A percentile compares a stretch with the other conserved stretches of the same genome.
Evolutionary conservation across 2,329 filamentous ascomycete genomes (phyloP).

Genomic region (Scortechinia acanthostroma): DNA sequence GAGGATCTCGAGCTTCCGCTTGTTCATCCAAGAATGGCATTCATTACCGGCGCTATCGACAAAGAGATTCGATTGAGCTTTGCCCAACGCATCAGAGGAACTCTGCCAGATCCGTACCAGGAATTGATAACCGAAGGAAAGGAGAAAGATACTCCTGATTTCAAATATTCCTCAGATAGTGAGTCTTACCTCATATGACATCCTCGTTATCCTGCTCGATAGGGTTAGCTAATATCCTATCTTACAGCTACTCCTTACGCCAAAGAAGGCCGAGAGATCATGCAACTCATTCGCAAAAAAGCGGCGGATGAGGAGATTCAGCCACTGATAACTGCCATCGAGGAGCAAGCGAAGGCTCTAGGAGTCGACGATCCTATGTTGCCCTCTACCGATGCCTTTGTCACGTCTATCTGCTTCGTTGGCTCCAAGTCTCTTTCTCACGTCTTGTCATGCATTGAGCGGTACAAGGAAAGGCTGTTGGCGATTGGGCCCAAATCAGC

Average conservation of each 20-base stretch:
- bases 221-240: slow-evolving; percentile 3
- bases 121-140: slow-evolving; percentile 60
- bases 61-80: slow-evolving; percentile 73
- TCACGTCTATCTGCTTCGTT: slow-evolving; percentile 65
- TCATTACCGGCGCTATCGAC: slow-evolving; percentile 64
- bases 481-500: slow-evolving; percentile 51
- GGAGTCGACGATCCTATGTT: slow-evolving; percentile 50
- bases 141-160: slow-evolving; percentile 68
- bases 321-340: slow-evolving; percentile 50
- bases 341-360: slow-evolving; percentile 44
- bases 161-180: slow-evolving; percentile 61
- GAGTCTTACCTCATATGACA: slow-evolving; percentile 22
- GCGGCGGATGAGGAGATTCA: slow-evolving; percentile 58
- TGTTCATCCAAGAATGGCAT: slow-evolving; percentile 64
- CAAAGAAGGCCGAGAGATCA: slow-evolving; percentile 53
- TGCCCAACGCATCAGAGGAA: slow-evolving; percentile 68
- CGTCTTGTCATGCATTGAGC: slow-evolving; percentile 66
- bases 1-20: slow-evolving; percentile 56
- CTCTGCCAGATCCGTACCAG: slow-evolving; percentile 60
- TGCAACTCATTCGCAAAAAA: slow-evolving; percentile 58
- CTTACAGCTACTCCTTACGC: slow-evolving; percentile 50
- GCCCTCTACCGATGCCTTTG: slow-evolving; percentile 62
- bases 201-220: neutral
- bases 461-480: slow-evolving; percentile 64
- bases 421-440: slow-evolving; percentile 73